Base-by-base conservation (phyloP, 305 asterid species). In the Nicotiana rustica region DNA sequence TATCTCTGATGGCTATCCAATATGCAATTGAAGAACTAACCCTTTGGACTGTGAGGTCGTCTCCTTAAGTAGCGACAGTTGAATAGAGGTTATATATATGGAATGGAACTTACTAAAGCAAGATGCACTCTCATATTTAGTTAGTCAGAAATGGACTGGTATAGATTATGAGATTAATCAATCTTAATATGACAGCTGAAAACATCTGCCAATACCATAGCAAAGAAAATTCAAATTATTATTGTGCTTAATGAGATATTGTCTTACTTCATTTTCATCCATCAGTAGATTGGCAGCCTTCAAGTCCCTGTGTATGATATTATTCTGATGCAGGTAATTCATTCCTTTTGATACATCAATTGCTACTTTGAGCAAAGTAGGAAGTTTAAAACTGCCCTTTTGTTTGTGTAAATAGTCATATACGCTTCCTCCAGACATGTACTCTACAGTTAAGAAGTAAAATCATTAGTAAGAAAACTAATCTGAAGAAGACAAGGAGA, bases 391-490 rank as follows among this genome's bases (percentile, higher is more conserved):
- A 52, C 93, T 88, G 80, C 98, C 98, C 97, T 85, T 94, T 82
- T 91, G 96, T 90, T 96, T 96, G 94, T 96, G 99, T 67, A 96
- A 82, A 83, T 90, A 96, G 89, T 96, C 99, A 67, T 96, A 96
- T 15, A 96, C 95, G 60, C 99, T 96, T 86, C 99, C 99, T 83
- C 98, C 99, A 73, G 95, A 89, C 99, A 96, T 96, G 86, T 82
- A 96, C 83, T 94, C 99, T 96, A 91, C 84, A 86, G 79, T 71
- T 83, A 19, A 84, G 83, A 64, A 21, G 36, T 25, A 29, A 79
- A 33, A 18, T 41, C 57, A 41, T 41, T 19, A 14, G 70, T 75
- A 67, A 67, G 67, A 31, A 14, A 19, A 57, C 29, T 47, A 10
- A 18, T 64, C 25, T 36, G 19, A 79, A 19, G 77, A 38, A 21